Evolutionary conservation across 331 rosid genomes (phyloP), one percentile per base, ranked within the genome.

Genomic region (Pyracantha coccinea): DNA sequence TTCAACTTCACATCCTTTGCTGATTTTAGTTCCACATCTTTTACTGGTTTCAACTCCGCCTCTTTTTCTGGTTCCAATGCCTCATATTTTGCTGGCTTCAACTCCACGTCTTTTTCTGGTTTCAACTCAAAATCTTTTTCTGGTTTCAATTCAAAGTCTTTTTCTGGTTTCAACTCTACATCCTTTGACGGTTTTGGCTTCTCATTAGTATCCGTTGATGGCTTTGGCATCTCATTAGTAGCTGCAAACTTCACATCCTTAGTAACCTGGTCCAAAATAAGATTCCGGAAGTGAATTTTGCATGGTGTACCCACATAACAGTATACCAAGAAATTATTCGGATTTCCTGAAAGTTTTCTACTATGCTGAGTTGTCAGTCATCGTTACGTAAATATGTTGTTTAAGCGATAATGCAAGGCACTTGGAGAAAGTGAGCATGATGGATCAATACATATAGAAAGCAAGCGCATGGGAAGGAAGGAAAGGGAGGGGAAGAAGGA

Each of bases 251-350:
- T 78, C 21, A 13, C 27, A 62, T 82, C 71, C 17, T 59, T n/a
- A 7, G 66, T 50, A 82, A 70, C 77, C 96, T 85, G 77, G 63
- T 53, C 64, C 47, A 71, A 29, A 78, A 61, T 69, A 20, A 73
- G 16, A 47, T 73, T 71, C 38, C 24, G 80, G 16, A 61, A 50
- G 27, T 1, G 29, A 75, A 57, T 41, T 47, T 72, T 41, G 54
- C 62, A 70, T 6, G 24, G 27, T 60, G 41, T 57, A 66, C 66
- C 71, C 45, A 72, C 38, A 66, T 47, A 75, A 25, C 65, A 11
- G 23, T 28, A 71, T 15, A 72, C 41, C 55, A 72, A 33, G 5
- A 55, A 27, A 71, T 23, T 55, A 38, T 38, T 29, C 50, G 73
- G 5, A 41, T 44, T 11, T 25, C 23, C 61, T 28, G 41, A 45